phyloP scores from a whole-genome alignment of 2,329 filamentous ascomycete species.

The Diplocarpon rosae region DNA sequence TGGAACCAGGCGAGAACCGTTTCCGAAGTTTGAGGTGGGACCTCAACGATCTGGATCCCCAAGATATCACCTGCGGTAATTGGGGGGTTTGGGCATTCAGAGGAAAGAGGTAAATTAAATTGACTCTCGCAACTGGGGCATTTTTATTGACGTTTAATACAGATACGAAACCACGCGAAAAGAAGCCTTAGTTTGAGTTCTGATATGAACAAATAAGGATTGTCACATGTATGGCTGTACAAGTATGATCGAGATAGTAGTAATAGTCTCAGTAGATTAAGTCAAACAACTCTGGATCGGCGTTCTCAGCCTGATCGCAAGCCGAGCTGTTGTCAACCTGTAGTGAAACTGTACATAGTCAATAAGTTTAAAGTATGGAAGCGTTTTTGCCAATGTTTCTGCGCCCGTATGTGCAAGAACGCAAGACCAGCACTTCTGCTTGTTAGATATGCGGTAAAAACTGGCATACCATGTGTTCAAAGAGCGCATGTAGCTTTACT shows the following conservation, averaged over 20 bases:
- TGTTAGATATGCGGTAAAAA: neutral
- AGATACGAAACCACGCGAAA: slow-evolving; percentile 28
- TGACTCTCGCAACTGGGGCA: neutral
- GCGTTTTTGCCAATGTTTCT: too few relatives aligned
- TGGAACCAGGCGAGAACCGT: slow-evolving; percentile 86
- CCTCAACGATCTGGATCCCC: slow-evolving; percentile 86
- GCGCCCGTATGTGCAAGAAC: slow-evolving; percentile 23
- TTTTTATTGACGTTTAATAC: slow-evolving; percentile 7
- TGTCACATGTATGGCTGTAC: neutral
- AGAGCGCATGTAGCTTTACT: too few relatives aligned
- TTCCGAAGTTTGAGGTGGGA: slow-evolving; percentile 96
- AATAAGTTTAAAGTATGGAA: too few relatives aligned
- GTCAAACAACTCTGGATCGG: neutral
- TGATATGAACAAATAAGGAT: neutral
- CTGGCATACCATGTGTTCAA: too few relatives aligned
- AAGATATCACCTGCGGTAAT: slow-evolving; percentile 90
- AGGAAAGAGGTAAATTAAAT: slow-evolving; percentile 69
- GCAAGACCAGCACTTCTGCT: neutral
- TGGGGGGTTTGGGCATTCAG: slow-evolving; percentile 97
- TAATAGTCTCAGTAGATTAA: neutral
- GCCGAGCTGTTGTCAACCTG: neutral
- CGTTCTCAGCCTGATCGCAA: too few relatives aligned
- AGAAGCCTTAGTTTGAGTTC: slow-evolving; percentile 2
- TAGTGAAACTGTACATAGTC: neutral
- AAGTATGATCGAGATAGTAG: neutral